A percentile compares a stretch with the other conserved stretches of the same genome.
Conservation (phyloP, 495 filamentous ascomycete genomes). For the Xylaria cubensis region DNA sequence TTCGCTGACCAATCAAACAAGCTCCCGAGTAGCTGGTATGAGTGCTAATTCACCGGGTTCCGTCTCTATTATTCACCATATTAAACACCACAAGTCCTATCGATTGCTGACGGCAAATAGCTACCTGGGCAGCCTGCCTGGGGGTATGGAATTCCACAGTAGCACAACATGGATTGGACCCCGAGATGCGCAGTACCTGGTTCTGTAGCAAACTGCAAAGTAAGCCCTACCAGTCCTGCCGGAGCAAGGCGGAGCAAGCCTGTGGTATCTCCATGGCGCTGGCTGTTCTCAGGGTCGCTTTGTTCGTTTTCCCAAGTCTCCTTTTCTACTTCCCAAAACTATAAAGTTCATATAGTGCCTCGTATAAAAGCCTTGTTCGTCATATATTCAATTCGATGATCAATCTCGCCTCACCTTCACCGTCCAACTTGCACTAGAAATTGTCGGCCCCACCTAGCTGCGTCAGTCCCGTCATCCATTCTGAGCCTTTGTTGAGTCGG, state of each 20-base stretch:
- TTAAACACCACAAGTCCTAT: slow-evolving; percentile 2
- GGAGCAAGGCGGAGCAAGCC: not conserved
- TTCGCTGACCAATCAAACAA: slow-evolving; percentile 6
- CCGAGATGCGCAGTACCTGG: not conserved
- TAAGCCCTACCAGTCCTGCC: slow-evolving; percentile 1
- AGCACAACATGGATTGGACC: not conserved
- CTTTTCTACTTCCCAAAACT: not conserved
- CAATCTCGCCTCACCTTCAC: not conserved
- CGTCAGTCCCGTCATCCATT: slow-evolving; percentile 21
- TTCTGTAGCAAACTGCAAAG: not conserved
- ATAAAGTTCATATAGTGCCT: not conserved
- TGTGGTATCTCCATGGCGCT: not conserved
- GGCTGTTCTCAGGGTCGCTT: not conserved
- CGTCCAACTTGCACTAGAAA: not conserved
- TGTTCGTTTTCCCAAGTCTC: not conserved
- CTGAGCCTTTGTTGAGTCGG: slow-evolving; percentile 19
- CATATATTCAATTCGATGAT: not conserved
- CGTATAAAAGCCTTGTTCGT: not conserved
- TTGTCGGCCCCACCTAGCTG: slow-evolving; percentile 12
- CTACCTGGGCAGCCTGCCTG: not conserved
- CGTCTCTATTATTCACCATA: not conserved
- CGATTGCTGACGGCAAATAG: not conserved
- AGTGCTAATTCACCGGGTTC: not conserved
- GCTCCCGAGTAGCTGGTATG: slow-evolving; percentile 10
- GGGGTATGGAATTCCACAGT: not conserved